A percentile compares a stretch with the other conserved stretches of the same genome.
phyloP scores from a whole-genome alignment of 106 monocot species.

The Allium sativum region DNA sequence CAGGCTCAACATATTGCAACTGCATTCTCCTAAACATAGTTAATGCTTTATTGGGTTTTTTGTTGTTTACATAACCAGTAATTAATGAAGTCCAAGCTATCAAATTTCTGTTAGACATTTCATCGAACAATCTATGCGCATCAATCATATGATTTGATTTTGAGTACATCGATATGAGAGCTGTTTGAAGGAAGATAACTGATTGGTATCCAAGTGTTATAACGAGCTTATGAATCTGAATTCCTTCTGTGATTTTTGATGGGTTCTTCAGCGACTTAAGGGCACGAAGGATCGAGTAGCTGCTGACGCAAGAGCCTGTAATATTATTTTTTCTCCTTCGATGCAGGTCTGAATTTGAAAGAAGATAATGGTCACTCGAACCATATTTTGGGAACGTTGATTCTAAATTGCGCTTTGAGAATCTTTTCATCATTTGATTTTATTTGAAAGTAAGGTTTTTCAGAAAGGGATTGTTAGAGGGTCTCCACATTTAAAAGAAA shows the following conservation, averaged over 20 bases:
- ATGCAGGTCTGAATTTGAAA: background rate
- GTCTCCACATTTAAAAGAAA: no score
- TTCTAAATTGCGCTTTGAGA: no score
- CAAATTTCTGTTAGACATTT: constrained; percentile 4
- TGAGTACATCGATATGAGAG: constrained; percentile 4
- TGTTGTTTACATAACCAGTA: constrained; percentile 12
- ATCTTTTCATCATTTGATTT: no score
- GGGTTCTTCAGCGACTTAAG: background rate
- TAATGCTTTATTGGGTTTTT: constrained; percentile 3
- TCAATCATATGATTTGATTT: background rate
- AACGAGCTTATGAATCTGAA: constrained; percentile 1
- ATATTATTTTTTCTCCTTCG: no score
- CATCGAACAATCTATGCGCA: constrained; percentile 5
- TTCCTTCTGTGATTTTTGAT: constrained; percentile 2
- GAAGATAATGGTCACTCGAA: no score
- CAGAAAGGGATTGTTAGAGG: no score
- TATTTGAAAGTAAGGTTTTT: no score
- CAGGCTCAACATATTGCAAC: constrained; percentile 2
- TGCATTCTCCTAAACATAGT: constrained; percentile 11
- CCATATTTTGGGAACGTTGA: no score
- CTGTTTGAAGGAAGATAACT: constrained; percentile 4
- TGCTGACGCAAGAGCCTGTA: background rate
- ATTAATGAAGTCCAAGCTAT: constrained; percentile 14
- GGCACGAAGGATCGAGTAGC: background rate
- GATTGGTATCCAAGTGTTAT: constrained; percentile 6